These are phyloP conservation scores for Boletus barrowsii DNA, from an alignment of 768 basidiomycete genomes.

Conservation along the genomic window DNA sequence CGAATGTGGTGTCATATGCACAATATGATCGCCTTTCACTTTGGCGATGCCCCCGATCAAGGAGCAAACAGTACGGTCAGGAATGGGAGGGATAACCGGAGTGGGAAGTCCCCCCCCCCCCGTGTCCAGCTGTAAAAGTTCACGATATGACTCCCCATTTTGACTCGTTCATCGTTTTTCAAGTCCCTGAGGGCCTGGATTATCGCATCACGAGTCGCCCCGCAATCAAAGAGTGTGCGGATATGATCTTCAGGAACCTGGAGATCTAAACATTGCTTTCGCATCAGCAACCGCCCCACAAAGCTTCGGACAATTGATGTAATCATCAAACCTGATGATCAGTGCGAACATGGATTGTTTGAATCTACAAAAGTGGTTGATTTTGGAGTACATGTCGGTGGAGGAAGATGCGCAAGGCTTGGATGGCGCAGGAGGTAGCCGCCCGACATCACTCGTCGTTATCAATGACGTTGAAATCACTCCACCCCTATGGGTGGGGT, in stretches of 20 bases:
- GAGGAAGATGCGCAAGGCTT: background rate
- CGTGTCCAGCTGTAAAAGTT: constrained; percentile 48
- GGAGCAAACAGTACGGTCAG: constrained; percentile 41
- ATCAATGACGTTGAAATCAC: background rate
- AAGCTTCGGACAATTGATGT: constrained; percentile 31
- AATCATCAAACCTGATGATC: constrained; percentile 44
- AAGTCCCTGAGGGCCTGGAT: constrained; percentile 28
- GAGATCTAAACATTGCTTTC: constrained; percentile 35
- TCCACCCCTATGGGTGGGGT: background rate
- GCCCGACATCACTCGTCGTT: no score
- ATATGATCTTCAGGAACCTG: constrained; percentile 34
- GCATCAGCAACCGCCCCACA: constrained; percentile 40
- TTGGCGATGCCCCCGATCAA: constrained; percentile 38
- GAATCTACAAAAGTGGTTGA: background rate
- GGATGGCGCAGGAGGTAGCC: background rate
- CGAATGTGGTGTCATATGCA: background rate
- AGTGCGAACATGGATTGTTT: constrained; percentile 33
- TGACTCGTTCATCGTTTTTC: constrained; percentile 28
- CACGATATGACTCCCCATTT: constrained; percentile 34
- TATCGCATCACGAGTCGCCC: constrained; percentile 37
- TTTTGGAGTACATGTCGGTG: background rate
- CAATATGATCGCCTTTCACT: constrained; percentile 42
- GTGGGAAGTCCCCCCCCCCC: constrained; percentile 36
- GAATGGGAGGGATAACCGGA: constrained; percentile 35
- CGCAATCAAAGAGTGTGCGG: constrained; percentile 25